Percentiles rank a stretch among this genome's conserved stretches.
Evolutionary conservation across 805 yeast genomes (phyloP).

Genomic region (Clavispora fructus): DNA sequence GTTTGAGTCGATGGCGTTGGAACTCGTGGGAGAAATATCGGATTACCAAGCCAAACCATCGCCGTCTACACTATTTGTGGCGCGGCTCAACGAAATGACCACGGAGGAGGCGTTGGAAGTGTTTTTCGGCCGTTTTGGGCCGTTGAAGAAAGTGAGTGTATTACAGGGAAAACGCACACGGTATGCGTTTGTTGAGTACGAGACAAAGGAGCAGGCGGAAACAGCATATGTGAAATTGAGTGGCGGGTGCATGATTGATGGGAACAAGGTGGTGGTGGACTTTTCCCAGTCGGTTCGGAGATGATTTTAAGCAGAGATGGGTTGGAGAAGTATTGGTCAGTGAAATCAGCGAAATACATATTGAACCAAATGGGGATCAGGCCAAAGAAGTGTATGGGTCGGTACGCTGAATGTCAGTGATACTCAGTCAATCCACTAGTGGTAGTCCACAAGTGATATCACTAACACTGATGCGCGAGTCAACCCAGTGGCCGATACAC

Average conservation of each 20-base stretch:
- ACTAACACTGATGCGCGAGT: no score
- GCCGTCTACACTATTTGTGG: conserved; percentile 57
- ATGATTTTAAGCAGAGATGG: neutral
- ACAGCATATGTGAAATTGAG: conserved; percentile 58
- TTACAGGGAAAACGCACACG: conserved; percentile 45
- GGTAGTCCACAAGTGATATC: no score
- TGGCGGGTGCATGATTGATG: conserved; percentile 51
- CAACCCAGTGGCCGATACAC: no score
- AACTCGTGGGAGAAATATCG: conserved; percentile 60
- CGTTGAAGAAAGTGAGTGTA: conserved; percentile 46
- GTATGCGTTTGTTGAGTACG: conserved; percentile 63
- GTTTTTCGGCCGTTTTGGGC: conserved; percentile 61
- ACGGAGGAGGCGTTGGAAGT: conserved; percentile 48
- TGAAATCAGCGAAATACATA: no score
- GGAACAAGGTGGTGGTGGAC: conserved; percentile 58
- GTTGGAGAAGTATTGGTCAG: no score
- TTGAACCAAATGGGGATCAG: no score
- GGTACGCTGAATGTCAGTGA: no score
- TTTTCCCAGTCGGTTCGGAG: conserved; percentile 44
- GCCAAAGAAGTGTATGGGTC: no score
- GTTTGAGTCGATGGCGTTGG: conserved; percentile 56
- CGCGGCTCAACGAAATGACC: conserved; percentile 60
- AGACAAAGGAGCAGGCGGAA: conserved; percentile 46
- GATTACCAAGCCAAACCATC: conserved; percentile 54
- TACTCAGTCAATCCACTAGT: no score